These are phyloP conservation scores for Colletotrichum sp. DNA, from an alignment of 2,329 filamentous ascomycete species.

Conservation along the genomic window DNA sequence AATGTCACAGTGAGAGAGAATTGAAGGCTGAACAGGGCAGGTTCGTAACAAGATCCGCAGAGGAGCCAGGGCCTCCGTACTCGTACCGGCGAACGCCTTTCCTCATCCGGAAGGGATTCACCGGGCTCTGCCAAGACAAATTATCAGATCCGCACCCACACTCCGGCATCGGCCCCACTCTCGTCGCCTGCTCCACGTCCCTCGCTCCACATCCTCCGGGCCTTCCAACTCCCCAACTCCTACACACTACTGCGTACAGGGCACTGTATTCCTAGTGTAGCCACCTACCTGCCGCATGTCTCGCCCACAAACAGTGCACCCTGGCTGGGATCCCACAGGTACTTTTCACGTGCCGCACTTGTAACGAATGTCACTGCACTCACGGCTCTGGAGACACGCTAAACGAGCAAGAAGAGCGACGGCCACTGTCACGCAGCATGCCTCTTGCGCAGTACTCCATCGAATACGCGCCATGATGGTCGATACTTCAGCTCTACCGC, in stretches of 20 bases:
- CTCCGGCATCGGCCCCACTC: constrained; percentile 11
- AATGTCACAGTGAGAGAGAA: neutral
- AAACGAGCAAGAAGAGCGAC: neutral
- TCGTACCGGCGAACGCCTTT: neutral
- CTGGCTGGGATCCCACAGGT: neutral
- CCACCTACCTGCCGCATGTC: neutral
- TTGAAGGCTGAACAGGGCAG: neutral
- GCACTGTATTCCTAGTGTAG: neutral
- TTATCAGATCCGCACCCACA: constrained; percentile 24
- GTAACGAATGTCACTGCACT: neutral
- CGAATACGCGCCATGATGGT: neutral
- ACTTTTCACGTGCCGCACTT: neutral
- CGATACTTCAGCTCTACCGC: neutral
- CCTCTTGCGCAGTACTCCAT: neutral
- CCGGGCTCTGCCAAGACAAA: constrained; percentile 18
- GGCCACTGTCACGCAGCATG: neutral
- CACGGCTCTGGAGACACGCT: neutral
- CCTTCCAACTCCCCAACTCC: neutral
- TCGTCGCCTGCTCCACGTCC: neutral
- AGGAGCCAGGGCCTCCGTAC: neutral
- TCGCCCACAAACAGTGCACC: neutral
- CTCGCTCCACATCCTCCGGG: neutral
- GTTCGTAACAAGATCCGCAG: constrained; percentile 3
- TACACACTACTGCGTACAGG: neutral
- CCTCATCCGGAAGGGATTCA: neutral